Evolutionary conservation across 1,284 basidiomycete species (phyloP).

Genomic region (Ustilago cynodontis): DNA sequence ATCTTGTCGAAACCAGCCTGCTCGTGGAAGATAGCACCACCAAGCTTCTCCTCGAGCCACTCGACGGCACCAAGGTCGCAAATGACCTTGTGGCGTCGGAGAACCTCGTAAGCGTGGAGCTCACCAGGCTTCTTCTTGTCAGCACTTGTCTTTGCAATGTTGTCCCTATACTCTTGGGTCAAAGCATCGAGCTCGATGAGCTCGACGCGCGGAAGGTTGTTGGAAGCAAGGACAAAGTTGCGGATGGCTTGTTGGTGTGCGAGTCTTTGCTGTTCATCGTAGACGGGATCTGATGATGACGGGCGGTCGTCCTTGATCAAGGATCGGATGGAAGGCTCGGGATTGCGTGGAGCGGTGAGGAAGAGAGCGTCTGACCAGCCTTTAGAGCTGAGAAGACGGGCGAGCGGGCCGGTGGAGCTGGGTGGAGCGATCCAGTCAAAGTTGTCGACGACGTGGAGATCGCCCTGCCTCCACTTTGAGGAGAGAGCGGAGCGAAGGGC

Average conservation of each 20-base stretch:
- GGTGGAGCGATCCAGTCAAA: constrained; percentile 71
- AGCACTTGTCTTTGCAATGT: constrained; percentile 47
- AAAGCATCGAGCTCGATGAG: constrained; percentile 64
- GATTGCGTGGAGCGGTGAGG: constrained; percentile 65
- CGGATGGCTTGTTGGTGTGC: constrained; percentile 53
- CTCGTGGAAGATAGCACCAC: constrained; percentile 64
- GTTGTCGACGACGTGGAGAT: constrained; percentile 79
- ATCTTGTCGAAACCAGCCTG: constrained; percentile 28
- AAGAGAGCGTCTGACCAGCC: constrained; percentile 65
- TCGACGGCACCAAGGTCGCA: constrained; percentile 69
- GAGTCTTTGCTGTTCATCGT: constrained; percentile 53
- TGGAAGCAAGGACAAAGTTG: constrained; percentile 60
- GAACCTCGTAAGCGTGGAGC: constrained; percentile 68
- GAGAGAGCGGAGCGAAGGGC: constrained; percentile 91
- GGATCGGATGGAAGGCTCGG: constrained; percentile 38
- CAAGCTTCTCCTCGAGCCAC: constrained; percentile 69
- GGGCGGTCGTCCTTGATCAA: constrained; percentile 46
- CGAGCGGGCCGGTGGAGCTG: constrained; percentile 56
- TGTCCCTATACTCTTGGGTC: constrained; percentile 50
- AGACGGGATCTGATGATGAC: constrained; percentile 60
- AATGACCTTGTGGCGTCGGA: constrained; percentile 59
- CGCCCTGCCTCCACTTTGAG: constrained; percentile 80
- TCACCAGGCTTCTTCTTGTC: constrained; percentile 69
- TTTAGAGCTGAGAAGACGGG: constrained; percentile 57
- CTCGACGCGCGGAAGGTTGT: constrained; percentile 62